A percentile compares a stretch with the other conserved stretches of the same genome.
Conservation (phyloP, 805 yeast species). For the Scheffersomyces ergatensis region DNA sequence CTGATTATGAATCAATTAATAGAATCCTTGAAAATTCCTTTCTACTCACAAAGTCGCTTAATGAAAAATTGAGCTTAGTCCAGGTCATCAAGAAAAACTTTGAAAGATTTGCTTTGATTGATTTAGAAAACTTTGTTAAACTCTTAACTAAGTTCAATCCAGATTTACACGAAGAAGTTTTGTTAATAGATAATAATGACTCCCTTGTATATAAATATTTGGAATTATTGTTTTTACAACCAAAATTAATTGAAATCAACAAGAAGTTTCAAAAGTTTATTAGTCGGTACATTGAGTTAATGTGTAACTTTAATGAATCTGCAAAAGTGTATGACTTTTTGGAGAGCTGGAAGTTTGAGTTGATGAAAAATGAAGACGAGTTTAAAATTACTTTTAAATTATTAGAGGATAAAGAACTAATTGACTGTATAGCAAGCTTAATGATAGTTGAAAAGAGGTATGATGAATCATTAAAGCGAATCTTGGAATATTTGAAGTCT, state of each 20-base stretch:
- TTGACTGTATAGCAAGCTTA: constrained; percentile 31
- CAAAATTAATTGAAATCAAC: neutral
- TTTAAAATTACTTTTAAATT: constrained; percentile 7
- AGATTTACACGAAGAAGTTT: constrained; percentile 33
- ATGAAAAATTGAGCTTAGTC: constrained; percentile 22
- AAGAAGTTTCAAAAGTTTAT: constrained; percentile 4
- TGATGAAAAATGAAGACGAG: constrained; percentile 6
- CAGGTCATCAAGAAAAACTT: constrained; percentile 23
- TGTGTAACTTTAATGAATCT: constrained; percentile 15
- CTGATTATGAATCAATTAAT: constrained; percentile 11
- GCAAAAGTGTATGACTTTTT: constrained; percentile 13
- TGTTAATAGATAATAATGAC: constrained; percentile 21
- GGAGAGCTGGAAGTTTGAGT: constrained; percentile 4
- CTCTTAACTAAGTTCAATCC: constrained; percentile 37
- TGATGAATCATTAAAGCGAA: constrained; percentile 26
- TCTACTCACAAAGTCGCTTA: constrained; percentile 10
- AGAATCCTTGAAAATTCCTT: constrained; percentile 26
- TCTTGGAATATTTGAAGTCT: constrained; percentile 20
- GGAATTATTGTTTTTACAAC: constrained; percentile 20
- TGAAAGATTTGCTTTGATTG: constrained; percentile 18
- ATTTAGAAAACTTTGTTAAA: constrained; percentile 32
- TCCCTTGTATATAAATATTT: constrained; percentile 30
- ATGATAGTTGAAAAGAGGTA: constrained; percentile 17
- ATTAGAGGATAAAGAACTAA: constrained; percentile 19
- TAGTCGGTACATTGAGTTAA: constrained; percentile 19